Base-by-base conservation (phyloP, 2,329 filamentous ascomycete species). In the Sclerotinia borealis region DNA sequence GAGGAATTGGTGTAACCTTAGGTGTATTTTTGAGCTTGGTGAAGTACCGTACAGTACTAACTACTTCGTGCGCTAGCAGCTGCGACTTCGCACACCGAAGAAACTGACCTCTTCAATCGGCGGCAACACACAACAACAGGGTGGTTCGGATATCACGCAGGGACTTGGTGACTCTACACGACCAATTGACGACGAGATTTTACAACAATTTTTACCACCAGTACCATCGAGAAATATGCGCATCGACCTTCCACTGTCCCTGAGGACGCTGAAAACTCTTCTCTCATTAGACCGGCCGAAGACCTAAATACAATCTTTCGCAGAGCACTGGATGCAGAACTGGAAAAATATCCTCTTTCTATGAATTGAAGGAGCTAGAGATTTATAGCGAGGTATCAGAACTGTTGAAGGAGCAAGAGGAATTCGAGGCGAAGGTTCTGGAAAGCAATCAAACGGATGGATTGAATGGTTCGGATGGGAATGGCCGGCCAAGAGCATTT, bases 341-440 rank as follows among this genome's bases (percentile, higher is more conserved):
- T 99, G 58, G 93, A 98, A 73, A 98, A 80, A 92, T 99, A 66
- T 90, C 86, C 72, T 90, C 89, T 0, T 99, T 99, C 76, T 98
- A 95, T 76, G 83, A 87, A 66, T 78, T 91, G 66, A 99, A 99
- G 76, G 93, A 99, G 77, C 81, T 85, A 29, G 93, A 98, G 75
- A 86, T 99, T 17, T 86, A 89, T 65, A 86, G 88, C 59, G 93
- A 97, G 74, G 85, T 93, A 10, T 85, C 89, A 54, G 83, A 88
- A 41, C 79, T 98, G n/a, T 77, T 93, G 62, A 81, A 81, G 55
- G 93, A 98, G 72, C 84, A 91, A 48, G 84, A 93, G 65, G 81
- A 83, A 19, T 85, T 87, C 61, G 79, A 80, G 15, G 75, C 80
- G 22, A 74, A 75, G 31, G 67, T 69, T 52, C 59, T 66, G 25